Evolutionary conservation across 495 filamentous ascomycete genomes (phyloP).

Genomic region (Venustampulla echinocandica): DNA sequence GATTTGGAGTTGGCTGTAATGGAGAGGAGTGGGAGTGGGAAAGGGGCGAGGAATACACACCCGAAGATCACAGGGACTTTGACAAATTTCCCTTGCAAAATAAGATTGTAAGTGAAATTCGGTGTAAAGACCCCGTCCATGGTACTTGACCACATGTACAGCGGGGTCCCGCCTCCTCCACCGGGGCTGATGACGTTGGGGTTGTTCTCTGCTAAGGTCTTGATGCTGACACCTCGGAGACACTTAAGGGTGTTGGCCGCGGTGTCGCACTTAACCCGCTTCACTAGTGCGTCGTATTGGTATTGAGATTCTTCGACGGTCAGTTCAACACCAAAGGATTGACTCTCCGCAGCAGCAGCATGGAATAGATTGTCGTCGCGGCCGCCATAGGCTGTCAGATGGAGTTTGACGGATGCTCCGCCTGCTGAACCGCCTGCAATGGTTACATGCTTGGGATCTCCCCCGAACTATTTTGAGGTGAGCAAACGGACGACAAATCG

Average conservation of each 20-base stretch:
- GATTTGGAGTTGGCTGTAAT: too few relatives aligned
- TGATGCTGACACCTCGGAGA: conserved; percentile 42
- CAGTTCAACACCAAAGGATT: conserved; percentile 53
- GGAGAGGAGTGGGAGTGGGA: too few relatives aligned
- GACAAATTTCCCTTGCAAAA: conserved; percentile 50
- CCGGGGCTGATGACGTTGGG: conserved; percentile 46
- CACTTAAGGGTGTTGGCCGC: conserved; percentile 45
- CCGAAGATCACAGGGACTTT: conserved; percentile 60
- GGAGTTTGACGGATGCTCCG: conserved; percentile 55
- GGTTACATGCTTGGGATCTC: conserved; percentile 61
- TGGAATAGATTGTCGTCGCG: conserved; percentile 49
- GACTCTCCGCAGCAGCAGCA: conserved; percentile 54
- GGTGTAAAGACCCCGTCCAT: conserved; percentile 51
- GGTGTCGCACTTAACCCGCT: conserved; percentile 43
- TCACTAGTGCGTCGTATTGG: conserved; percentile 53
- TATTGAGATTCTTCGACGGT: conserved; percentile 55
- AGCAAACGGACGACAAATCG: too few relatives aligned
- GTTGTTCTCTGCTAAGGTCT: conserved; percentile 44
- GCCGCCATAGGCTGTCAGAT: conserved; percentile 54
- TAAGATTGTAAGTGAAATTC: conserved; percentile 52
- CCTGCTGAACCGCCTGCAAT: conserved; percentile 69
- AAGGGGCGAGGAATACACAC: neutral
- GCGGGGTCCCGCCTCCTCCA: conserved; percentile 30
- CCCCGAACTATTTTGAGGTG: conserved; percentile 72
- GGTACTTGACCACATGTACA: conserved; percentile 52